These are phyloP conservation scores for Xylaria palmicola DNA, from an alignment of 495 filamentous ascomycete species.

Conservation along the genomic window DNA sequence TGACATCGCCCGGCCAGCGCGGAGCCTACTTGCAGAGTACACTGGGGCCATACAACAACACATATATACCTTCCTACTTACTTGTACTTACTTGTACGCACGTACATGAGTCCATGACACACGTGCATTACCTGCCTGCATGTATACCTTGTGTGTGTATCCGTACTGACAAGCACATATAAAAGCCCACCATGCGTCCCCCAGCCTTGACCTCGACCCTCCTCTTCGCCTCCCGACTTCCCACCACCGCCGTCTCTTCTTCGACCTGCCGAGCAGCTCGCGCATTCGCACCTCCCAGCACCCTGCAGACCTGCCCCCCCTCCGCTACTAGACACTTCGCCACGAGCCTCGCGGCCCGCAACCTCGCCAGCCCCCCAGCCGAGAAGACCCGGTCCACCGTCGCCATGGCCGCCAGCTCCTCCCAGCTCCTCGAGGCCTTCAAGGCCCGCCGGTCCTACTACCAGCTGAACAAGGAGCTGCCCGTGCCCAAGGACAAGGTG, in stretches of 20 bases:
- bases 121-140: background rate
- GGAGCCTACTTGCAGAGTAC: no score
- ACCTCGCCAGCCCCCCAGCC: slow-evolving; percentile 1
- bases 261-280: slow-evolving; percentile 13
- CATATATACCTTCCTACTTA: no score
- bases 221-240: slow-evolving; percentile 24
- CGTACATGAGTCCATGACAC: background rate
- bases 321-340: slow-evolving; percentile 25
- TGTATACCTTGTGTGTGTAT: background rate
- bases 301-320: slow-evolving; percentile 8
- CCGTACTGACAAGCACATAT: slow-evolving; percentile 5
- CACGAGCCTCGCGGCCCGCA: slow-evolving; percentile 18
- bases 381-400: slow-evolving; percentile 17
- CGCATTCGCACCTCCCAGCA: slow-evolving; percentile 4
- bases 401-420: slow-evolving; percentile 23
- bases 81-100: no score
- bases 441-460: slow-evolving; percentile 60
- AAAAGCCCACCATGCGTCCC: slow-evolving; percentile 31
- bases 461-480: slow-evolving; percentile 53
- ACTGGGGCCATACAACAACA: no score
- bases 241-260: slow-evolving; percentile 18
- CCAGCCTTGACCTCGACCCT: slow-evolving; percentile 27
- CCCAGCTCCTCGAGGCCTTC: slow-evolving; percentile 51
- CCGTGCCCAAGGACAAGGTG: slow-evolving; percentile 53
- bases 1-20: no score